Base-by-base conservation (phyloP, 2,329 filamentous ascomycete genomes). In the Massarina eburnea region DNA sequence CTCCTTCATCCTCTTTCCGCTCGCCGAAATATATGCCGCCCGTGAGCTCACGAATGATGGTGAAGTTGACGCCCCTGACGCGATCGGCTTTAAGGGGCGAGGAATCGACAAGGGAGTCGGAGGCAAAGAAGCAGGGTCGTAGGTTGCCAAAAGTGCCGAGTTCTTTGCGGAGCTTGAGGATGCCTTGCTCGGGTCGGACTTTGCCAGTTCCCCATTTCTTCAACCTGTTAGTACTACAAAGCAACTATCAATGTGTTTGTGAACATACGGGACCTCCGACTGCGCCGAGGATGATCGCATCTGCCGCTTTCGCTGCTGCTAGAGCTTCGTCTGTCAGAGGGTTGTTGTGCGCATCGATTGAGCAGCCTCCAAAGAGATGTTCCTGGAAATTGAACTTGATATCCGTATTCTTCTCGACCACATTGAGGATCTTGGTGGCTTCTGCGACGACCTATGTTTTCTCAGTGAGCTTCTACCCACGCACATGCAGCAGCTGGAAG, bases 21-120 rank as follows among this genome's bases (percentile, higher is more conserved):
- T 95, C 90, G 39, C 92, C 91, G 71, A 97, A 97, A 80, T 97
- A 96, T 71, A 96, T 91, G 37, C 92, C 91, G 17, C 89, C 88
- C 0, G 91, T 96, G 41, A 96, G 74, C 74, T 97, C 92, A 39
- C 92, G 89, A 52, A 97, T 86, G 66, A 97, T 87, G 74, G 88
- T 89, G 75, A 97, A 89, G 79, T 97, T 88, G 60, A 89, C 91
- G 62, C 89, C 91, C 52, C 84, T 81, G 80, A 89, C 95, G 52
- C 96, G 81, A 3, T 87, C 81, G 43, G 88, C 84, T 75, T 95
- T 95, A 53, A 97, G 83, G 0, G 92, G 92, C 9, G 91, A 96
- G 66, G 80, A 81, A 39, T 91, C 85, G 64, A 96, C 85, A 39
- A 96, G 85, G 21, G 84, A 81, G 42, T 92, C 88, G 1, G 91